phyloP scores from a whole-genome alignment of 2,329 filamentous ascomycete species.

The Colletotrichum spinosum region DNA sequence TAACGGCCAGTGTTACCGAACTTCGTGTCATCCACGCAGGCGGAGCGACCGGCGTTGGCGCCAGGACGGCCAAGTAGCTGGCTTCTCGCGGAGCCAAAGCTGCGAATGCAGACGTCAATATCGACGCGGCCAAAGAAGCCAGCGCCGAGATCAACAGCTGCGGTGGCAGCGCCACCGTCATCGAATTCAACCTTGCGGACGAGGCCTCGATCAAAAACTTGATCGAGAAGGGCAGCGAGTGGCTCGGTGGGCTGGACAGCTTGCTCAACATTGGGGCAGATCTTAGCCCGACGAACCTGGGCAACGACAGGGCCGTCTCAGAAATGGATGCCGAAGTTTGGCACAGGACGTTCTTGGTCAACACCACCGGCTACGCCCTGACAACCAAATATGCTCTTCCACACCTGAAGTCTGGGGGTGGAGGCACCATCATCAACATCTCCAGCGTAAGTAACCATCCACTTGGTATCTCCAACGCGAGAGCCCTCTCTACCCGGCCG shows the following conservation, averaged over 20 bases:
- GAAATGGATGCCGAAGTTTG: conserved; percentile 20
- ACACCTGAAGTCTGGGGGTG: conserved; percentile 3
- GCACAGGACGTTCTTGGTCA: conserved; percentile 21
- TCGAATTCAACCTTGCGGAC: conserved; percentile 15
- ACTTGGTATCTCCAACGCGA: neutral
- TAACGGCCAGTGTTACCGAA: conserved; percentile 19
- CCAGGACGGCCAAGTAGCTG: conserved; percentile 20
- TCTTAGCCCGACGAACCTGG: conserved; percentile 10
- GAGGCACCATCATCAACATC: conserved; percentile 23
- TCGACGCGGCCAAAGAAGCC: conserved; percentile 13
- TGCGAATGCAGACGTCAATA: conserved; percentile 21
- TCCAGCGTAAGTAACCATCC: conserved; percentile 7
- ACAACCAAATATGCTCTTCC: conserved; percentile 23
- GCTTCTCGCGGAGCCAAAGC: conserved; percentile 20
- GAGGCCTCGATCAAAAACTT: conserved; percentile 16
- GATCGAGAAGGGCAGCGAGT: conserved; percentile 12
- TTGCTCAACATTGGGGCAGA: conserved; percentile 24
- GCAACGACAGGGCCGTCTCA: conserved; percentile 9
- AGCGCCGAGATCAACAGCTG: conserved; percentile 7
- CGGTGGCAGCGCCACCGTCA: conserved; percentile 11
- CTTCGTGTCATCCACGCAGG: conserved; percentile 19
- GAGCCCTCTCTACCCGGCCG: neutral
- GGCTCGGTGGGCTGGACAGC: conserved; percentile 21
- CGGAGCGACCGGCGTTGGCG: conserved; percentile 16
- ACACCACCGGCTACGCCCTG: conserved; percentile 19